Evolutionary conservation across 306 rosid genomes (phyloP), one percentile per base, ranked within the genome.

Genomic region (Lathyrus oleraceus): DNA sequence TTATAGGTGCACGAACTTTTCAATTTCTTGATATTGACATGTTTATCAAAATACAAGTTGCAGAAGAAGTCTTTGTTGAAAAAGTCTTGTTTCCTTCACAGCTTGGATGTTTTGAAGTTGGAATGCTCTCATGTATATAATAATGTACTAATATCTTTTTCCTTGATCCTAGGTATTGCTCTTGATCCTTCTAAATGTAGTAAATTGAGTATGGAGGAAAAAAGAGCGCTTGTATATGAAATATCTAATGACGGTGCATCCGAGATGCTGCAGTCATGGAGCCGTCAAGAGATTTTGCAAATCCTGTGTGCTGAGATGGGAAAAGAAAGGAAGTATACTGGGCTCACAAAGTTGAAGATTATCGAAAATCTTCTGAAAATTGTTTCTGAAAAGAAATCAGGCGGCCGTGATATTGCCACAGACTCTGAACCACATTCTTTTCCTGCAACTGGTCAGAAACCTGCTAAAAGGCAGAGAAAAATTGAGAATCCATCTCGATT

Each of bases 281-380:
- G 96, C 75, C 99, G 97, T 59, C 99, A 91, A 79, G 97, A 94
- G 69, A 91, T 94, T 79, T 77, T 94, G 52, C 97, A 94, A 76
- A 84, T 94, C 73, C 78, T 94, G 65, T 94, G 99, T 80, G 96
- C 88, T 40, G 99, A 94, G 83, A 87, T 94, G 99, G 99, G 99
- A 52, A 94, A 94, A 80, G 99, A 94, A 80, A 94, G 99, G 80
- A 94, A 94, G 81, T 94, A 94, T 70, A 94, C 99, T 47, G 99
- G 99, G 48, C 69, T 94, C 79, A 94, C 99, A 14, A 94, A 94
- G 87, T 53, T 91, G 78, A 94, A 94, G 78, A 94, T 94, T 61
- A 89, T 94, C 67, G 99, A 91, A 73, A 82, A 91, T 81, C 99
- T 94, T 84, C 81, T 94, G 61, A 88, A 84, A 83, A 77, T 94